These are phyloP conservation scores for Suhomyces faveliae DNA, from an alignment of 805 yeast species.

Conservation along the genomic window DNA sequence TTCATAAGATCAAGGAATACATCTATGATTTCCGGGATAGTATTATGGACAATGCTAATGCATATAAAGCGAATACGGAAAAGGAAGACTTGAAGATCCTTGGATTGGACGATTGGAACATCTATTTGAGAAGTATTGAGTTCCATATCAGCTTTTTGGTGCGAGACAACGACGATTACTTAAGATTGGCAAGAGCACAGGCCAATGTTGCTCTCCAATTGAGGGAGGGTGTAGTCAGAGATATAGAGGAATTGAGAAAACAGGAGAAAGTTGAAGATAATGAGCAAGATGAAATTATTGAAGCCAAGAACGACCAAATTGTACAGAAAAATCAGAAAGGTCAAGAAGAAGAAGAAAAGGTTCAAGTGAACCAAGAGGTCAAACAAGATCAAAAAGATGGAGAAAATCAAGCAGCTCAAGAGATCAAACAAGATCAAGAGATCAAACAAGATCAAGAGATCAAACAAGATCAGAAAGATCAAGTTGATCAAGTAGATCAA, in stretches of 20 bases:
- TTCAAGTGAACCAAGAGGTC: neutral
- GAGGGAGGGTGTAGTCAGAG: constrained; percentile 28
- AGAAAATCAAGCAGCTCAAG: neutral
- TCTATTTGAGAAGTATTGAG: constrained; percentile 39
- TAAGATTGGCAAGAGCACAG: constrained; percentile 40
- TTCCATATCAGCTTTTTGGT: constrained; percentile 48
- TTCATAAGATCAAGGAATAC: constrained; percentile 53
- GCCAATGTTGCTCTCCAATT: constrained; percentile 44
- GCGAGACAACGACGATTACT: constrained; percentile 61
- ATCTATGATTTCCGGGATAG: constrained; percentile 56
- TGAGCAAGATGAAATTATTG: neutral
- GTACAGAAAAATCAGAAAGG: neutral
- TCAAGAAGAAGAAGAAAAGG: no score
- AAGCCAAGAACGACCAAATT: neutral
- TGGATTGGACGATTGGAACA: constrained; percentile 37
- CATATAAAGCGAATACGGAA: constrained; percentile 16
- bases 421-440: neutral
- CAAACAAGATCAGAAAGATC: neutral
- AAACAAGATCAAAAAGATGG: neutral
- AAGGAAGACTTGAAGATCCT: constrained; percentile 13
- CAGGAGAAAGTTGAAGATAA: neutral
- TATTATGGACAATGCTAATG: constrained; percentile 34
- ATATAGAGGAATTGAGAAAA: constrained; percentile 5
- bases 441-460: neutral
- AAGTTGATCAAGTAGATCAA: neutral